Conservation (phyloP, 441 rosid genomes). For the Euphorbia schlechtendalii region DNA sequence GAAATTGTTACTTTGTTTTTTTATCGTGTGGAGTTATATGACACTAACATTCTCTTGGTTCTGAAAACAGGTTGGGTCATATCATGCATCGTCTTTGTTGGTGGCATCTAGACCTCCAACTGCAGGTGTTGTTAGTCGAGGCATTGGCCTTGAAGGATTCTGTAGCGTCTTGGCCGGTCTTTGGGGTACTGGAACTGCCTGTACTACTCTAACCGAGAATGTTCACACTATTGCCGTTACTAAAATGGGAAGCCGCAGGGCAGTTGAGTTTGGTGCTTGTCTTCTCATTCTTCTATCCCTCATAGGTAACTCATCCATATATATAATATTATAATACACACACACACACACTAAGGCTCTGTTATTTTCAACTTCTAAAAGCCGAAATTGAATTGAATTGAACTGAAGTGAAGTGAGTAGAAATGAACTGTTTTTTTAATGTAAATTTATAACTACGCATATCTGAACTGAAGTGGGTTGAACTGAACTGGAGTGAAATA, state of each 20-base stretch:
- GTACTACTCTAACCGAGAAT: conserved; percentile 86
- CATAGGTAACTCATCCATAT: conserved; percentile 72
- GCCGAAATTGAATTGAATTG: no score
- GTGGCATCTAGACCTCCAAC: conserved; percentile 94
- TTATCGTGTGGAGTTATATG: not conserved
- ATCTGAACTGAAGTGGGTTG: no score
- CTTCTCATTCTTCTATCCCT: conserved; percentile 68
- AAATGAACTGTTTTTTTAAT: no score
- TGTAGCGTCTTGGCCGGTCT: conserved; percentile 87
- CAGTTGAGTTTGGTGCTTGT: conserved; percentile 78
- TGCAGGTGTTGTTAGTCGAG: conserved; percentile 79
- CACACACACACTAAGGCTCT: no score
- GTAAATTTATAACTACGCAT: no score
- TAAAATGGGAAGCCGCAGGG: conserved; percentile 97
- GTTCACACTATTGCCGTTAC: conserved; percentile 97
- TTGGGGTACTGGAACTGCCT: conserved; percentile 97
- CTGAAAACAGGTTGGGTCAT: conserved; percentile 72
- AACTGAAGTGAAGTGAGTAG: no score
- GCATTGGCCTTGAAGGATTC: conserved; percentile 91
- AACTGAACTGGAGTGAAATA: no score
- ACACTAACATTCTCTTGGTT: conserved; percentile 16
- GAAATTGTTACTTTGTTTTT: no score
- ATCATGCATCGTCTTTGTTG: conserved; percentile 86
- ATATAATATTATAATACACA: no score
- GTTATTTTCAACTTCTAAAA: no score